These are phyloP conservation scores for Cystofilobasidium capitatum DNA, from an alignment of 768 basidiomycete species.

Conservation along the genomic window DNA sequence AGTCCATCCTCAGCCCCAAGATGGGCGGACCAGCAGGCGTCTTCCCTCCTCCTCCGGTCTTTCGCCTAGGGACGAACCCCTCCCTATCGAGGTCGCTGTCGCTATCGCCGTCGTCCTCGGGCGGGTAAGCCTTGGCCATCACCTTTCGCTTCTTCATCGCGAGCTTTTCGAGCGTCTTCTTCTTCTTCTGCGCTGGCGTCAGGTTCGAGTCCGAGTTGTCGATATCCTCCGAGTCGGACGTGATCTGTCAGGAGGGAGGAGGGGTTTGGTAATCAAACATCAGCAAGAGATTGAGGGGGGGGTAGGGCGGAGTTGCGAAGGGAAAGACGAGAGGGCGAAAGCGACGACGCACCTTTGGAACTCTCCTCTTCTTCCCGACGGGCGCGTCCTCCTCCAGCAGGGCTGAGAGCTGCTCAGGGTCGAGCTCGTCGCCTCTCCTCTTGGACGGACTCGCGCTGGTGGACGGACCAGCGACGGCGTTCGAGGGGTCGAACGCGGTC, in stretches of 20 bases:
- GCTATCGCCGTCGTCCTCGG: background rate
- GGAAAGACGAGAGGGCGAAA: no score
- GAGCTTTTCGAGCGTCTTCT: background rate
- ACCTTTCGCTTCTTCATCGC: conserved; percentile 5
- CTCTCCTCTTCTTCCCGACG: background rate
- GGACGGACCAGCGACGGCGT: background rate
- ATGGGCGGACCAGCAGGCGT: conserved; percentile 30
- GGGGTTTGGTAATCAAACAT: background rate
- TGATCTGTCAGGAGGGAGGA: background rate
- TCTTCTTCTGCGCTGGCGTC: background rate
- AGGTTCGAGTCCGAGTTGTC: conserved; percentile 1
- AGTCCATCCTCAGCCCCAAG: conserved; percentile 68
- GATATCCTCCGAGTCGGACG: conserved; percentile 21
- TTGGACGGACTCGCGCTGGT: no score
- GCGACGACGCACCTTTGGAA: background rate
- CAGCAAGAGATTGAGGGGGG: background rate
- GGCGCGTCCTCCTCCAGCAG: background rate
- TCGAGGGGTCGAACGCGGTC: no score
- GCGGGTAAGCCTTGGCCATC: background rate
- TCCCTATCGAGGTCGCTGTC: conserved; percentile 30
- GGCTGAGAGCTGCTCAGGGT: background rate
- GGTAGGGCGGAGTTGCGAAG: no score
- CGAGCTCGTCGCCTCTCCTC: background rate
- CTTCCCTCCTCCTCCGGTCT: conserved; percentile 41
- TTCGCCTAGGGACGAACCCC: no score